Percentiles rank a stretch among this genome's conserved stretches.
Conservation (phyloP, 768 basidiomycete genomes). For the Suillus clintonianus region DNA sequence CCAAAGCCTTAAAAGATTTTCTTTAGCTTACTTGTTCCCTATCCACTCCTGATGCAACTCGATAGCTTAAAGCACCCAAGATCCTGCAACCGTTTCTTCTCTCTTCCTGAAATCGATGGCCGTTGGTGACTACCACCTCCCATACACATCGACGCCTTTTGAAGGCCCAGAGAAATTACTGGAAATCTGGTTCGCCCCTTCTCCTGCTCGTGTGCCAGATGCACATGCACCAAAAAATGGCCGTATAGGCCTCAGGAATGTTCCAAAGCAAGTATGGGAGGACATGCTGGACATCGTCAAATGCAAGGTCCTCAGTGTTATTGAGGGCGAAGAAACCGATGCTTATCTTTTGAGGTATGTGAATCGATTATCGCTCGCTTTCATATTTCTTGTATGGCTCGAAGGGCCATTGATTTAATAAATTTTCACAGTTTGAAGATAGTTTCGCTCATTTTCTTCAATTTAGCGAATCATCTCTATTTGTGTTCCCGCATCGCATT, state of each 20-base stretch:
- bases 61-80: slow-evolving; percentile 46
- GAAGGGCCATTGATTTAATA: background rate
- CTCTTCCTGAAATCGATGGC: slow-evolving; percentile 22
- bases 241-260: slow-evolving; percentile 73
- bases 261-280: slow-evolving; percentile 84
- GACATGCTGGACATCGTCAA: slow-evolving; percentile 96
- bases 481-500: slow-evolving; percentile 91
- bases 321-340: slow-evolving; percentile 88
- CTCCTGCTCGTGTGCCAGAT: slow-evolving; percentile 58
- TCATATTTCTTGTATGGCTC: background rate
- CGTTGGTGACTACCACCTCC: slow-evolving; percentile 17
- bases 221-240: slow-evolving; percentile 37
- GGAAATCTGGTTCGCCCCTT: slow-evolving; percentile 96
- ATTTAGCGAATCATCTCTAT: slow-evolving; percentile 94
- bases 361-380: slow-evolving; percentile 4
- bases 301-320: slow-evolving; percentile 91
- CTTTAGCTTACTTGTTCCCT: background rate
- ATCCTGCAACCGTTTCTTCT: slow-evolving; percentile 3
- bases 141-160: slow-evolving; percentile 57
- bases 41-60: slow-evolving; percentile 28
- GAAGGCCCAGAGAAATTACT: slow-evolving; percentile 95
- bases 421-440: background rate
- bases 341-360: slow-evolving; percentile 94
- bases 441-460: slow-evolving; percentile 14
- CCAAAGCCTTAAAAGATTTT: slow-evolving; percentile 1